These are phyloP conservation scores for Mortierella sp. DNA, from an alignment of 371 early-diverging fungal species.

Conservation along the genomic window DNA sequence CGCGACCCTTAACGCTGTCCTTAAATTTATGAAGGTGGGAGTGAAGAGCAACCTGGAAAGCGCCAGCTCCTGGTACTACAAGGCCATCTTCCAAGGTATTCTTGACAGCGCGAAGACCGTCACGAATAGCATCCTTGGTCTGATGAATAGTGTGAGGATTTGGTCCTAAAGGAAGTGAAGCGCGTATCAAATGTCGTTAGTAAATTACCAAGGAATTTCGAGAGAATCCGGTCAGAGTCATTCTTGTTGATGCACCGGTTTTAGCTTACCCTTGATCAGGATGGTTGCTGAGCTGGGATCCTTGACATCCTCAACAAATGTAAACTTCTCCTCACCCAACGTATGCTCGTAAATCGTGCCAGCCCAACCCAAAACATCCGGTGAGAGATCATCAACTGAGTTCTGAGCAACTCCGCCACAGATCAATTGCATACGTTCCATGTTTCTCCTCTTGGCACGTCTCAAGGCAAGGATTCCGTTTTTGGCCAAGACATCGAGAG, in stretches of 20 bases:
- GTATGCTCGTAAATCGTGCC: slow-evolving; percentile 97
- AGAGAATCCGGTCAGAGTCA: background rate
- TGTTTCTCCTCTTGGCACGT: slow-evolving; percentile 99
- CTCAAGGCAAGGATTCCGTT: slow-evolving; percentile 98
- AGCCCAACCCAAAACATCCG: slow-evolving; percentile 93
- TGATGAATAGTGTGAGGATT: slow-evolving; percentile 96
- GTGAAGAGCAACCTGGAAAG: slow-evolving; percentile 92
- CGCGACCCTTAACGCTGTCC: slow-evolving; percentile 91
- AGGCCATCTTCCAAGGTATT: slow-evolving; percentile 95
- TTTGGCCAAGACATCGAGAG: slow-evolving; percentile 98
- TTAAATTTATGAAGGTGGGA: slow-evolving; percentile 89
- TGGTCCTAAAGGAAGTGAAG: slow-evolving; percentile 70
- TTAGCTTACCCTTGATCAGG: slow-evolving; percentile 88
- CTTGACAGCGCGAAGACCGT: slow-evolving; percentile 98
- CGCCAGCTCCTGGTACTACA: slow-evolving; percentile 97
- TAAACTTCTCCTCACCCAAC: slow-evolving; percentile 99
- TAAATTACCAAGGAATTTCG: background rate
- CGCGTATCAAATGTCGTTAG: background rate
- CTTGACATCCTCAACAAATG: slow-evolving; percentile 98
- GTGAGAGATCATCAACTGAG: slow-evolving; percentile 95
- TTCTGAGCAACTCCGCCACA: slow-evolving; percentile 99
- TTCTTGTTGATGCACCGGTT: background rate
- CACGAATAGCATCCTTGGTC: slow-evolving; percentile 98
- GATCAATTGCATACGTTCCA: slow-evolving; percentile 98
- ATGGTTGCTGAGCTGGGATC: slow-evolving; percentile 96